These are phyloP conservation scores for Botrytis cinerea DNA, from an alignment of 2,329 filamentous ascomycete genomes.

Conservation along the genomic window DNA sequence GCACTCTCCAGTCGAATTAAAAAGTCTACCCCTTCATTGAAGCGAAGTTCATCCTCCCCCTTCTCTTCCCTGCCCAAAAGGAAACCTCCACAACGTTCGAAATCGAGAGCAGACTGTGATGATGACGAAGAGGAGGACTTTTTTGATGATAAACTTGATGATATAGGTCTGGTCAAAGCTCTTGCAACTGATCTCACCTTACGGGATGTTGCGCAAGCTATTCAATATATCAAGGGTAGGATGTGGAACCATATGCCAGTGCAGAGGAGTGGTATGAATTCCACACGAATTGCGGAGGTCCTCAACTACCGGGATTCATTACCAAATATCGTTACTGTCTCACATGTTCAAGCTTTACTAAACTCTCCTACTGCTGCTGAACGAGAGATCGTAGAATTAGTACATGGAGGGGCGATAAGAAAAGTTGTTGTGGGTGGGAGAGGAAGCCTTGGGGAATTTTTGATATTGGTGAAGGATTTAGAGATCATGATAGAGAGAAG, in stretches of 20 bases:
- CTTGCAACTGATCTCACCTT: slow-evolving; percentile 58
- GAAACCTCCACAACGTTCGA: slow-evolving; percentile 35
- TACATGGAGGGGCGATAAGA: slow-evolving; percentile 57
- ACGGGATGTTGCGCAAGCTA: slow-evolving; percentile 64
- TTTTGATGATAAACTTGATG: slow-evolving; percentile 56
- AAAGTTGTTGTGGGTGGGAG: slow-evolving; percentile 63
- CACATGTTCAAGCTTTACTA: slow-evolving; percentile 66
- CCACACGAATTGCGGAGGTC: slow-evolving; percentile 62
- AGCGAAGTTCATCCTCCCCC: slow-evolving; percentile 35
- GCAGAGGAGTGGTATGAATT: slow-evolving; percentile 60
- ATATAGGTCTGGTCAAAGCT: slow-evolving; percentile 57
- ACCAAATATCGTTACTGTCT: slow-evolving; percentile 64
- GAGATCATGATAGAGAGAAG: slow-evolving; percentile 49
- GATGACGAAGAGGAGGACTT: slow-evolving; percentile 43
- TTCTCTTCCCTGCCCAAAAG: slow-evolving; percentile 38
- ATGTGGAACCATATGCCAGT: slow-evolving; percentile 68
- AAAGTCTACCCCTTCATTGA: slow-evolving; percentile 37
- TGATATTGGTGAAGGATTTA: slow-evolving; percentile 61
- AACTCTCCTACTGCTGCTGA: slow-evolving; percentile 64
- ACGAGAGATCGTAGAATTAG: slow-evolving; percentile 64
- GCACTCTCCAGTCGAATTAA: slow-evolving; percentile 41
- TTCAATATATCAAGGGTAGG: slow-evolving; percentile 58
- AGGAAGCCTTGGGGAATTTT: slow-evolving; percentile 60
- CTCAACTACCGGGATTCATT: slow-evolving; percentile 60
- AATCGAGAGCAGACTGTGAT: slow-evolving; percentile 24